Evolutionary conservation across 2,329 filamentous ascomycete genomes (phyloP), one percentile per base, ranked within the genome.

Genomic region (Colletotrichum orchidophilum): DNA sequence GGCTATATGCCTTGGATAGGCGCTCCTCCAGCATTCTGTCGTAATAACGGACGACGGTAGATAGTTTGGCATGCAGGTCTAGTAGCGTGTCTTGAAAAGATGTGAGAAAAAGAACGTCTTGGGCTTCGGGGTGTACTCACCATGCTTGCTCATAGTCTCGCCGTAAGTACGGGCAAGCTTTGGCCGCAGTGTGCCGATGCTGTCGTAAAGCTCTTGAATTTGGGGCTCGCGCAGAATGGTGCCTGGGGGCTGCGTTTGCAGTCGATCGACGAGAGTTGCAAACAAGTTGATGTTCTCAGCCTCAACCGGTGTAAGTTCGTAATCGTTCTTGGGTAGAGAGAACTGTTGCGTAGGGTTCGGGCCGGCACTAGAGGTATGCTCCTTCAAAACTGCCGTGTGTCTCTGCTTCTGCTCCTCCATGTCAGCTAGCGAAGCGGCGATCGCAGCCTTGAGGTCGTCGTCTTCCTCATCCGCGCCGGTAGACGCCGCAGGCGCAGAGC

Each of bases 101-200:
- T 13, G 74, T 87, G 77, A 87, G 82, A 57, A 64, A 29, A 26
- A 18, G n/a, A 27, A 31, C 12, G 1, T 15, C 12, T 5, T 3
- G 5, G 27, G 6, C 0, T 15, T 24, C 53, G 11, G 29, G 21
- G 11, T 7, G 3, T 18, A 83, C 90, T 79, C 84, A 94, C 94
- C 95, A 81, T 98, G 96, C 82, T 99, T 99, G 88, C 96, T 98
- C 96, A 99, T 98, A 0, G 96, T 98, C 84, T 99, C 96, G 66
- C 96, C 96, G 79, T 98, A 98, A 0, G 96, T 98, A 68, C 96
- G 90, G 5, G 96, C 96, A 66, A 99, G 86, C 81, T 99, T 99
- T 1, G 96, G 96, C 60, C 96, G 90, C 73, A 99, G 84, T 18
- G 94, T 88, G n/a, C 96, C 95, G 76, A 99, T 98, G 76, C 95